These are phyloP conservation scores for Mycena pura DNA, from an alignment of 768 basidiomycete genomes.

Conservation along the genomic window DNA sequence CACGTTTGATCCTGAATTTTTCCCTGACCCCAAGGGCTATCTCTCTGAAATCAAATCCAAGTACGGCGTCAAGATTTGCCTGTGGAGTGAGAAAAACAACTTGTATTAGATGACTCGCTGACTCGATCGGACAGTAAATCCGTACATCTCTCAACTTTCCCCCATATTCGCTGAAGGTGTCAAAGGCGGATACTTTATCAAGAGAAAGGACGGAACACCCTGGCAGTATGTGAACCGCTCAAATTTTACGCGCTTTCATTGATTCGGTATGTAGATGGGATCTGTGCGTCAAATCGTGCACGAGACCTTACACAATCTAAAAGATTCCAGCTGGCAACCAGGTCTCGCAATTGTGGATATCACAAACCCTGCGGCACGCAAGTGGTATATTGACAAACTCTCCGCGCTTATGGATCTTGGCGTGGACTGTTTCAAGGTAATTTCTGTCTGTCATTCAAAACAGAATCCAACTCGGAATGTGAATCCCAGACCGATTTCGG, in stretches of 20 bases:
- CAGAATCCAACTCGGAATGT: background rate
- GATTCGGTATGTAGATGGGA: constrained; percentile 52
- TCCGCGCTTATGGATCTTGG: constrained; percentile 58
- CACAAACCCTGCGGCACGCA: constrained; percentile 58
- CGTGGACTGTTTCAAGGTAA: constrained; percentile 66
- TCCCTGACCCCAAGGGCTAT: constrained; percentile 75
- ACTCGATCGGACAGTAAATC: constrained; percentile 57
- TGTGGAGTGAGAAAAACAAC: constrained; percentile 60
- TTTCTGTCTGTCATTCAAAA: background rate
- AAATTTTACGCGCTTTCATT: background rate
- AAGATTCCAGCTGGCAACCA: constrained; percentile 56
- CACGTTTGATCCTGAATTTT: constrained; percentile 78
- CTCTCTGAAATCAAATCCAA: constrained; percentile 63
- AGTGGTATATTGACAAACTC: constrained; percentile 64
- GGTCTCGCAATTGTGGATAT: constrained; percentile 69
- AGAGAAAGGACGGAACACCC: constrained; percentile 67
- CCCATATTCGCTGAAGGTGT: constrained; percentile 74
- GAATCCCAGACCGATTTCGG: constrained; percentile 71
- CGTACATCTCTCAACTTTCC: constrained; percentile 74
- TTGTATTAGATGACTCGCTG: background rate
- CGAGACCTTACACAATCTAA: background rate
- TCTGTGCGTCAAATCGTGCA: constrained; percentile 28
- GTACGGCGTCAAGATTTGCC: constrained; percentile 73
- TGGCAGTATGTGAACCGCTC: constrained; percentile 60
- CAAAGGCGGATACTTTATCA: constrained; percentile 73